Base-by-base conservation (phyloP, 371 early-diverging fungal genomes). In the Mortierella sp. region DNA sequence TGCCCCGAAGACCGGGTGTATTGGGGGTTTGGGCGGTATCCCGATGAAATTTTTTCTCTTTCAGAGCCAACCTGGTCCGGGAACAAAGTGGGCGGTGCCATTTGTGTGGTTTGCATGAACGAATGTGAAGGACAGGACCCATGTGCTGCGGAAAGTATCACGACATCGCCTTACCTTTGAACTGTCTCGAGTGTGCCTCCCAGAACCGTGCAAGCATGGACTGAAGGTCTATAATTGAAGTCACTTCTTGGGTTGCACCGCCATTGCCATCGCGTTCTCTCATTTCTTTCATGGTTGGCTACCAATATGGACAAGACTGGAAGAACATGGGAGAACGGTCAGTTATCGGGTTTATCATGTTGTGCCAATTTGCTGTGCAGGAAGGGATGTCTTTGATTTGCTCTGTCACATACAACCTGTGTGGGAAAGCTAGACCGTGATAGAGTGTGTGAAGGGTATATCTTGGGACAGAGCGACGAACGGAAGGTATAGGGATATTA, bases 141-240 rank as follows among this genome's bases (percentile, higher is more conserved):
- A 34, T 34, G 4, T 34, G 34, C 34, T 34, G 34, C 34, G 34
- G 34, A 34, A 34, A n/a, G n/a, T 10, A 7, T 10, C 34, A 34
- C 34, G 34, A 34, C 34, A 34, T 34, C 34, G n/a, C 10, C 59
- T 67, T 46, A 73, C 74, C 74, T 64, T 60, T 62, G 60, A 73
- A 73, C 55, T 73, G 74, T 30, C 68, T 47, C 13, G 74, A 73
- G 49, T 73, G 74, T 26, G 74, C 74, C 14, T 73, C 74, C 74
- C 74, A 73, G 56, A 73, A 73, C 14, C 74, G 64, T 31, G 63
- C 64, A 24, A 73, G 60, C 68, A 67, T 73, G 26, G 74, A n/a
- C 39, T 73, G 74, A 10, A 73, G 57, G 14, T 73, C 74, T 21
- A 64, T 63, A 13, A 73, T 73, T 10, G 74, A 73, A 5, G 64